These are phyloP conservation scores for Saccharomyces hybrid DNA, from an alignment of 1,139 yeast species.

Conservation along the genomic window DNA sequence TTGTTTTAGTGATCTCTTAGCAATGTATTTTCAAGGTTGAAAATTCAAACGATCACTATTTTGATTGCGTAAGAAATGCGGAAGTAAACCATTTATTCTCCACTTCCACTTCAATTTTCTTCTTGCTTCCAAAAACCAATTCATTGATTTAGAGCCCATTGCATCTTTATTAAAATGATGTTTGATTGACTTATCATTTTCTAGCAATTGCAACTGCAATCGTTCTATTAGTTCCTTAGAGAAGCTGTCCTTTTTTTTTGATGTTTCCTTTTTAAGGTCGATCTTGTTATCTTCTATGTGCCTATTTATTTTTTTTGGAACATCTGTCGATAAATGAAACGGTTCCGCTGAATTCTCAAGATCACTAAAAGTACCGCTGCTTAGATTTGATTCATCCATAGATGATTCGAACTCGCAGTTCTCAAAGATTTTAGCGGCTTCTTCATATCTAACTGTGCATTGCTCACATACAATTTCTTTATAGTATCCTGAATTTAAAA, in stretches of 20 bases:
- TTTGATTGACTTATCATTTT: constrained; percentile 1
- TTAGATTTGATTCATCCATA: constrained; percentile 15
- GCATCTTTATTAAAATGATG: constrained; percentile 3
- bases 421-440: constrained; percentile 37
- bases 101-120: constrained; percentile 41
- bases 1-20: background rate
- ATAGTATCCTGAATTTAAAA: constrained; percentile 26
- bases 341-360: constrained; percentile 4
- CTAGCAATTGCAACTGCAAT: constrained; percentile 24
- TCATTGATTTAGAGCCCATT: constrained; percentile 22
- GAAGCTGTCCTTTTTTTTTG: constrained; percentile 18
- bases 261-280: constrained; percentile 7
- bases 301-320: constrained; percentile 3
- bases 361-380: constrained; percentile 8
- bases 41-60: background rate
- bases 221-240: constrained; percentile 29
- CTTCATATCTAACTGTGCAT: constrained; percentile 53
- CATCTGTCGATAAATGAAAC: constrained; percentile 10
- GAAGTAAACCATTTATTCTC: constrained; percentile 37
- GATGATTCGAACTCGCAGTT: constrained; percentile 29
- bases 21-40: background rate
- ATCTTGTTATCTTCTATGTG: constrained; percentile 5
- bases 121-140: constrained; percentile 33
- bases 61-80: constrained; percentile 12
- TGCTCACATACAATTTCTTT: constrained; percentile 57